Evolutionary conservation across 139 green algal genomes (phyloP), one percentile per base, ranked within the genome.

Genomic region (Chlorella sp.): DNA sequence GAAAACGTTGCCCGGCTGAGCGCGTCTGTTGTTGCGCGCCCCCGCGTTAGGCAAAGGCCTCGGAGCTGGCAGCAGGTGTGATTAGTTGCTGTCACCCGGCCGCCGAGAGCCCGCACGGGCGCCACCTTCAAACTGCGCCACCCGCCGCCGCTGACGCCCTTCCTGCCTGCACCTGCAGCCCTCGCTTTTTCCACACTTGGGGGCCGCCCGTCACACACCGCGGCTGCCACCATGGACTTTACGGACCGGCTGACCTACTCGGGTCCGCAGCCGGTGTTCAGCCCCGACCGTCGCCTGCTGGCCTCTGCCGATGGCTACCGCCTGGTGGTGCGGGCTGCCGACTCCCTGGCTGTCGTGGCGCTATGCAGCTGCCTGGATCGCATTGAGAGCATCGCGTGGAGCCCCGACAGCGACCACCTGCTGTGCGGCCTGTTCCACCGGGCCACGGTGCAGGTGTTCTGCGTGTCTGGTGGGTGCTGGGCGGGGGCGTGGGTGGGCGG

Each of bases 351-450:
- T 28, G 94, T 98, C 12, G 92, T 97, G 11, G 94, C 96, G 53
- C 91, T 98, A 2, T 97, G 95, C 88, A 95, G 91, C 18, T 99
- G 97, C 89, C 85, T 99, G 68, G 97, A 99, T 93, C 93, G 92
- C 22, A 95, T 99, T 3, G 89, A 96, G 75, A 60, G 90, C 48
- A 86, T 98, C 0, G 93, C 96, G 28, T 99, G 97, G 97, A 96
- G 94, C 32, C 81, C 87, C 22, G 95, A 96, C 87, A 95, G 92
- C 32, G 85, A 94, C 24, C 96, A 97, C 86, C 90, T 99, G 15
- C 85, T 99, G 39, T 97, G 94, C 86, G 92, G 88, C 3, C 90
- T 98, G 64, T 95, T 94, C 36, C 91, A 88, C 0, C 88, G 95
- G 0, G 90, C 92, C 19, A 94, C 96, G 12, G 92, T 98, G 24